Conservation (phyloP, 495 filamentous ascomycete genomes). For the Neurospora hispaniola region DNA sequence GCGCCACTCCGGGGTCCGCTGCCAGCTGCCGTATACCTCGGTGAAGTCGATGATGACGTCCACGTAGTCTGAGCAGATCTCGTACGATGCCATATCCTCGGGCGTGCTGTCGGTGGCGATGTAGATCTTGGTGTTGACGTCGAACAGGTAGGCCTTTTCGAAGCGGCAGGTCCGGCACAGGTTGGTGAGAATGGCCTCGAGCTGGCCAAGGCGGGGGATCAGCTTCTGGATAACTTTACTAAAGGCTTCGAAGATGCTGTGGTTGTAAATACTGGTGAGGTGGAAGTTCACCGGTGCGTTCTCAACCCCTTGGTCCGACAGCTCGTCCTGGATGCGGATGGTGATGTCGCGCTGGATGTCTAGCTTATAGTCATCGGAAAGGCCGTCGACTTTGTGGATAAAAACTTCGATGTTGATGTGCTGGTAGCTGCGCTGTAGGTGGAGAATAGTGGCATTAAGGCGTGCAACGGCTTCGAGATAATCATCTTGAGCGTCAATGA, state of each 20-base stretch:
- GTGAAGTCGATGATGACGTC: constrained; percentile 95
- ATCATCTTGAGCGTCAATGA: constrained; percentile 95
- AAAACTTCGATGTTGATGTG: constrained; percentile 94
- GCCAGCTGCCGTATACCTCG: constrained; percentile 79
- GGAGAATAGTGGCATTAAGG: constrained; percentile 78
- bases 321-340: constrained; percentile 93
- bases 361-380: constrained; percentile 87
- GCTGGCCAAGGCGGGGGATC: constrained; percentile 81
- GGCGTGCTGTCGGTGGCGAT: constrained; percentile 91
- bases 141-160: constrained; percentile 95
- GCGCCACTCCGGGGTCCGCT: constrained; percentile 37
- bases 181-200: constrained; percentile 85
- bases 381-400: constrained; percentile 93
- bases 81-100: constrained; percentile 85
- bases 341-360: constrained; percentile 92
- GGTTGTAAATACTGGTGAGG: constrained; percentile 93
- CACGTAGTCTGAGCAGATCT: constrained; percentile 96
- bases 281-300: constrained; percentile 89
- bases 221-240: constrained; percentile 96
- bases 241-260: constrained; percentile 96
- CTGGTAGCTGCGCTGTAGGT: constrained; percentile 76
- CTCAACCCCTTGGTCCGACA: constrained; percentile 81
- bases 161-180: constrained; percentile 82
- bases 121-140: constrained; percentile 95
- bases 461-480: constrained; percentile 80